Evolutionary conservation across 441 rosid species (phyloP).

Genomic region (Brassica hybrid): DNA sequence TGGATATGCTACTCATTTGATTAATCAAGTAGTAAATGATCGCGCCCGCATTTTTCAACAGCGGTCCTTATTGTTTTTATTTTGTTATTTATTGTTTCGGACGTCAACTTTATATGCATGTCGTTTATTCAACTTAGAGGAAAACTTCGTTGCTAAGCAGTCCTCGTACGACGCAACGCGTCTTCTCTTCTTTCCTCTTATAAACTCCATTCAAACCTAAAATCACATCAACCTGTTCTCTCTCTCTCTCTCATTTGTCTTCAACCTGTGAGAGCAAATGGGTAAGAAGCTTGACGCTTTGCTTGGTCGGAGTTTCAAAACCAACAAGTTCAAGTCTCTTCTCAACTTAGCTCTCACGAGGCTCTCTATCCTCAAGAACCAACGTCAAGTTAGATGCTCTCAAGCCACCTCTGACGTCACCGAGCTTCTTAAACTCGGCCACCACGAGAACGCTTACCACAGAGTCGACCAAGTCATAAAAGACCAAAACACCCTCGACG

Average conservation of each 20-base stretch:
- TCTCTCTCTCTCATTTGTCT: background rate
- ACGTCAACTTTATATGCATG: background rate
- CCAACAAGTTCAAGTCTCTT: conserved; percentile 62
- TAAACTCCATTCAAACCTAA: conserved; percentile 19
- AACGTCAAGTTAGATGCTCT: conserved; percentile 62
- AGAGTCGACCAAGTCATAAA: conserved; percentile 82
- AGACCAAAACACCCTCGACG: conserved; percentile 81
- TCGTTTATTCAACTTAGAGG: conserved; percentile 9
- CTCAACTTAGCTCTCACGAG: conserved; percentile 71
- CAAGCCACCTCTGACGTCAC: conserved; percentile 77
- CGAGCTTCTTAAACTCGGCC: conserved; percentile 78
- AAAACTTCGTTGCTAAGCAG: conserved; percentile 45
- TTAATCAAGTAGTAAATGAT: background rate
- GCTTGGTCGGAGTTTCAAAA: conserved; percentile 67
- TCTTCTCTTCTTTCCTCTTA: conserved; percentile 28
- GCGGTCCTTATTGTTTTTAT: conserved; percentile 24
- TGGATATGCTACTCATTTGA: conserved; percentile 4
- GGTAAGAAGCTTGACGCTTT: conserved; percentile 84
- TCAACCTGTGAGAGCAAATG: conserved; percentile 45
- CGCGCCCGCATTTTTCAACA: background rate
- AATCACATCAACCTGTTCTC: background rate
- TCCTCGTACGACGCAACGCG: conserved; percentile 37
- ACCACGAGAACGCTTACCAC: conserved; percentile 76
- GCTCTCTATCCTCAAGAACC: conserved; percentile 74
- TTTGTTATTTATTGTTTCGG: background rate